Conservation (phyloP, 257 asterid genomes). For the Fraxinus quadrangulata region DNA sequence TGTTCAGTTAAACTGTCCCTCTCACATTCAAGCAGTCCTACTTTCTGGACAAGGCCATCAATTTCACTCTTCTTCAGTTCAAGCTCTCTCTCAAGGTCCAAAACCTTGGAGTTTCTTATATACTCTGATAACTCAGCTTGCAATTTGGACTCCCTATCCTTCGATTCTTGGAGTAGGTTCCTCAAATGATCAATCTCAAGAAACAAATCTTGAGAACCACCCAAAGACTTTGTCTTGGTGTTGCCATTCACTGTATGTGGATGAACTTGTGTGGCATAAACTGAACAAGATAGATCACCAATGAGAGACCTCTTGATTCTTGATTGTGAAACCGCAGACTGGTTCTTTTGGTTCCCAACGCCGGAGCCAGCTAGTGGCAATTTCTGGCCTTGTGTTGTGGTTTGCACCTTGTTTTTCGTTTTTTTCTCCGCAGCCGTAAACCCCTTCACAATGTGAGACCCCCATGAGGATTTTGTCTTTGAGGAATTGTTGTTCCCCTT, state of each 20-base stretch:
- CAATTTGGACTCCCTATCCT: slow-evolving; percentile 68
- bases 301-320: slow-evolving; percentile 80
- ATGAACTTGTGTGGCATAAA: slow-evolving; percentile 62
- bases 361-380: slow-evolving; percentile 43
- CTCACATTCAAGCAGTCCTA: slow-evolving; percentile 58
- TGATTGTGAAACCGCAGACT: slow-evolving; percentile 39
- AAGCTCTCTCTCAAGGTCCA: slow-evolving; percentile 66
- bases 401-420: slow-evolving; percentile 53
- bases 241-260: slow-evolving; percentile 47
- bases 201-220: slow-evolving; percentile 66
- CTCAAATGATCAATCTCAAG: slow-evolving; percentile 85
- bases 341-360: slow-evolving; percentile 44
- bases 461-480: slow-evolving; percentile 81
- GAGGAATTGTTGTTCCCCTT: slow-evolving; percentile 57
- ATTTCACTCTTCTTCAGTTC: slow-evolving; percentile 58
- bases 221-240: slow-evolving; percentile 45
- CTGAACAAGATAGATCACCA: slow-evolving; percentile 74
- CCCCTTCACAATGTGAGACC: slow-evolving; percentile 79
- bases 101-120: slow-evolving; percentile 43
- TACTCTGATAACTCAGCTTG: slow-evolving; percentile 64
- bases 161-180: slow-evolving; percentile 76
- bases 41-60: slow-evolving; percentile 55
- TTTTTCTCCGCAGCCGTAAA: slow-evolving; percentile 76
- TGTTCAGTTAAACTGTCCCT: slow-evolving; percentile 54
- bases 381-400: slow-evolving; percentile 55